Conservation (phyloP, 768 basidiomycete genomes). For the Podaxis rugospora region DNA sequence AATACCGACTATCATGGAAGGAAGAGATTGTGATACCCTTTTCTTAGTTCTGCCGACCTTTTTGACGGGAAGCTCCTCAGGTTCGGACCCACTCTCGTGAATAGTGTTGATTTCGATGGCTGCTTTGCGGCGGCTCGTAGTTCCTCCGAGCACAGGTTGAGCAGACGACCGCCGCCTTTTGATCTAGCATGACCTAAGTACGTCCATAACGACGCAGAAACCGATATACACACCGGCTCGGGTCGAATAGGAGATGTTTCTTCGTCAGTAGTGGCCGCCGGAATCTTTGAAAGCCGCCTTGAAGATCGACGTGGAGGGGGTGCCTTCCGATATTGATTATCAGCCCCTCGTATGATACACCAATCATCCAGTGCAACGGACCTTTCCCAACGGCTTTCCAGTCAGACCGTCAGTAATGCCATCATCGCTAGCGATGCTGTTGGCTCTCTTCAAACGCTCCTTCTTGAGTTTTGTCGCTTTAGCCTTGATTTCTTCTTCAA, state of each 20-base stretch:
- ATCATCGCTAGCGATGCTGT: slow-evolving; percentile 73
- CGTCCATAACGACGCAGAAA: neutral
- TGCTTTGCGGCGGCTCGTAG: slow-evolving; percentile 32
- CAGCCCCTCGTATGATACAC: neutral
- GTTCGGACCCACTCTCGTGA: slow-evolving; percentile 79
- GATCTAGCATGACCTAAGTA: slow-evolving; percentile 17
- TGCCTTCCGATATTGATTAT: slow-evolving; percentile 11
- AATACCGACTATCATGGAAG: neutral
- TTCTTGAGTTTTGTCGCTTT: slow-evolving; percentile 53
- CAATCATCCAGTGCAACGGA: slow-evolving; percentile 17
- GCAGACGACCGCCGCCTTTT: slow-evolving; percentile 80
- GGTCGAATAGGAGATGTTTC: slow-evolving; percentile 36
- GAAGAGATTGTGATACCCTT: slow-evolving; percentile 34
- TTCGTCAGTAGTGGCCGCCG: slow-evolving; percentile 27
- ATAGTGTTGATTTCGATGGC: slow-evolving; percentile 40
- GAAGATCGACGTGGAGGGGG: slow-evolving; percentile 50
- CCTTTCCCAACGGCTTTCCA: slow-evolving; percentile 61
- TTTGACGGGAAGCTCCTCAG: slow-evolving; percentile 51
- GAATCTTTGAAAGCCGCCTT: slow-evolving; percentile 57
- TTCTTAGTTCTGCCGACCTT: slow-evolving; percentile 62
- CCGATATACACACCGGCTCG: slow-evolving; percentile 48
- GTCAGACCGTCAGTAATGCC: slow-evolving; percentile 83
- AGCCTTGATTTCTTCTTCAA: slow-evolving; percentile 71
- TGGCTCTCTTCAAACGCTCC: slow-evolving; percentile 60
- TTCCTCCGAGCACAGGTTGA: slow-evolving; percentile 59